phyloP scores from a whole-genome alignment of 208 protist genomes.

The Tritrichomonas musculus region DNA sequence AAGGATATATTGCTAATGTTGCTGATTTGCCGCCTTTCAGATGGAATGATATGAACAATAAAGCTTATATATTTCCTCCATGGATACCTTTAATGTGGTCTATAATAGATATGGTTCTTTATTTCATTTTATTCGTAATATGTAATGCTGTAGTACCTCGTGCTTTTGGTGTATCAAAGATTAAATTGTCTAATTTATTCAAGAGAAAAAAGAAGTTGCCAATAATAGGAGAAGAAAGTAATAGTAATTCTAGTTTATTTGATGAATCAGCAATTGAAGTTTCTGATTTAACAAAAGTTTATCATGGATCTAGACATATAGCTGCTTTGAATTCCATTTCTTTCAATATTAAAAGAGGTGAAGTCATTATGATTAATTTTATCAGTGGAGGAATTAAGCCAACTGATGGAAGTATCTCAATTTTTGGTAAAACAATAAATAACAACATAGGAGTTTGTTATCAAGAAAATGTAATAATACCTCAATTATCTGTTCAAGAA shows the following conservation, averaged over 20 bases:
- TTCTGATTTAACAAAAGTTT: no score
- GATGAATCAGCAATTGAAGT: no score
- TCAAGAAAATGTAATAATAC: not conserved
- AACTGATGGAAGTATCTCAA: not conserved
- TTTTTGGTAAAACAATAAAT: not conserved
- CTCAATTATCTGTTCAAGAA: not conserved
- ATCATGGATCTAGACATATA: no score
- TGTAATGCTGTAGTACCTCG: not conserved
- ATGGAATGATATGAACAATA: not conserved
- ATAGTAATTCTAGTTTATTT: no score
- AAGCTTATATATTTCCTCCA: not conserved
- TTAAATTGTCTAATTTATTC: not conserved
- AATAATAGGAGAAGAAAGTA: not conserved
- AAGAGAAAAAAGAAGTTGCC: not conserved
- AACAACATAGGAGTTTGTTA: not conserved
- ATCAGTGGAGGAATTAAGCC: not conserved
- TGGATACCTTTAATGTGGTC: not conserved
- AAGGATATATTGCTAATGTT: not conserved
- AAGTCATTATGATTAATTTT: not conserved
- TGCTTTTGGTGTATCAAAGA: not conserved
- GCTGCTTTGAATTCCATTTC: not conserved
- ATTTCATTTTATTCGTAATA: not conserved
- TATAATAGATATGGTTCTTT: not conserved
- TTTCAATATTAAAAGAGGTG: not conserved
- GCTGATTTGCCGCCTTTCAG: not conserved